Base-by-base conservation (phyloP, 805 yeast genomes). In the Blastobotrys parvus region DNA sequence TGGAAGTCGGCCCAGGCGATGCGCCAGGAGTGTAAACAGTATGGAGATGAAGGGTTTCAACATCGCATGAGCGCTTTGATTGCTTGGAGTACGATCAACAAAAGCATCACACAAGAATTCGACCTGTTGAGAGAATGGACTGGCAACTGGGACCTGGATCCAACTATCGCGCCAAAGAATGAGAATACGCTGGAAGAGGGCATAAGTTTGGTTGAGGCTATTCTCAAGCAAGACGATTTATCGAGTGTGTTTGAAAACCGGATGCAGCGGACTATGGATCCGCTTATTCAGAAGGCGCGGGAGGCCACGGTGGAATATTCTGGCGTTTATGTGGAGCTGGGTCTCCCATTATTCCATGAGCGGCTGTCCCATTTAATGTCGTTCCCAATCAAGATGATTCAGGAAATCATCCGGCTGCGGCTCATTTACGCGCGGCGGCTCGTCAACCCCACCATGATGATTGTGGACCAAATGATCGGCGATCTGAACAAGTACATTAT, bases 401-500 rank as follows among this genome's bases (percentile, higher is more conserved):
- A 80, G 55, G 95, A 86, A 54, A 74, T 86, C 41, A 81, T 89
- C 35, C 72, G 73, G 29, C 74, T 84, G 34, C 72, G 97, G 51
- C 67, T 90, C 36, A 67, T 72, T 1, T 88, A 85, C 58, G 95
- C 97, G 2, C 71, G 75, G 59, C 82, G 82, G 55, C 64, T 90
- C 38, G 77, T 74, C 41, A 83, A 82, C 54, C 95, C 96, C 1
- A 88, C 97, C 0, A 77, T 89, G 78, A 83, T 87, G 88, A 85
- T 87, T 80, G 85, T 92, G 52, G 98, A 92, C 61, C 96, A 90
- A 63, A 82, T 87, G 74, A 75, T 90, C 47, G 88, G 78, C 37
- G 95, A 87, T 59, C 82, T 90, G 58, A 80, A 80, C 51, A 72
- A 80, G 2, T 87, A 86, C 58, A 75, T 90, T 44, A 72, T 75